These are phyloP conservation scores for Cornus suecica DNA, from an alignment of 148 eudicot species.

Conservation along the genomic window DNA sequence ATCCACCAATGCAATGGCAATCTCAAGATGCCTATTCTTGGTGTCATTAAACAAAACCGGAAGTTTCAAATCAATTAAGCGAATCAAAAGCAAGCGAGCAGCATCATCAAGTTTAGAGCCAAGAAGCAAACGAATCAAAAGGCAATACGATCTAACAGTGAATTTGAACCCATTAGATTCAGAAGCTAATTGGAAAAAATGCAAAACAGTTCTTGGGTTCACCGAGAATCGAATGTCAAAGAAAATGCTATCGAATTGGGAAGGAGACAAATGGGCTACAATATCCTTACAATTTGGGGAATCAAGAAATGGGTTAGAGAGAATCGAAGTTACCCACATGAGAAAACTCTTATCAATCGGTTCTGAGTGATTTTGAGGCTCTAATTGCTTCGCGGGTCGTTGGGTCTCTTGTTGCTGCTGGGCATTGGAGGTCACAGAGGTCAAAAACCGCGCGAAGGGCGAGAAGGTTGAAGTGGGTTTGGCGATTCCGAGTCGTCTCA, in stretches of 20 bases:
- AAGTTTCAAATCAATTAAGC: constrained; percentile 59
- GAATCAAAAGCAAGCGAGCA: constrained; percentile 69
- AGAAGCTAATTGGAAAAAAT: constrained; percentile 54
- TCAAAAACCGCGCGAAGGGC: constrained; percentile 23
- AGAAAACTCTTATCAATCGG: constrained; percentile 32
- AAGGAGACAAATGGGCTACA: constrained; percentile 46
- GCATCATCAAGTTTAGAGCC: constrained; percentile 34
- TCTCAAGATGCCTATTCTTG: constrained; percentile 53
- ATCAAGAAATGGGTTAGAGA: constrained; percentile 53
- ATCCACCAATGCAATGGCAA: constrained; percentile 49
- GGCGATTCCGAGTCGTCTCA: constrained; percentile 30
- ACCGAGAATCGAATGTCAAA: constrained; percentile 30
- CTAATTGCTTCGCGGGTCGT: constrained; percentile 12
- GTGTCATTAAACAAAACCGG: constrained; percentile 32
- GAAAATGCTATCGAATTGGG: constrained; percentile 59
- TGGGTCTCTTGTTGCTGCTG: not conserved
- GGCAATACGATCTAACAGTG: constrained; percentile 64
- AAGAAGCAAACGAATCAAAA: constrained; percentile 66
- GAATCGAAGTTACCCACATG: constrained; percentile 51
- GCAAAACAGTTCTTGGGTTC: constrained; percentile 51
- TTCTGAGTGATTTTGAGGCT: constrained; percentile 21
- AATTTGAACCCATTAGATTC: constrained; percentile 47
- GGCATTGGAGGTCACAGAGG: constrained; percentile 17
- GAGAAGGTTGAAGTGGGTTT: constrained; percentile 27
- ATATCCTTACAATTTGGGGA: constrained; percentile 54